Percentiles rank a stretch among this genome's conserved stretches.
Conservation (phyloP, 106 monocot species). For the Platanthera zijinensis region DNA sequence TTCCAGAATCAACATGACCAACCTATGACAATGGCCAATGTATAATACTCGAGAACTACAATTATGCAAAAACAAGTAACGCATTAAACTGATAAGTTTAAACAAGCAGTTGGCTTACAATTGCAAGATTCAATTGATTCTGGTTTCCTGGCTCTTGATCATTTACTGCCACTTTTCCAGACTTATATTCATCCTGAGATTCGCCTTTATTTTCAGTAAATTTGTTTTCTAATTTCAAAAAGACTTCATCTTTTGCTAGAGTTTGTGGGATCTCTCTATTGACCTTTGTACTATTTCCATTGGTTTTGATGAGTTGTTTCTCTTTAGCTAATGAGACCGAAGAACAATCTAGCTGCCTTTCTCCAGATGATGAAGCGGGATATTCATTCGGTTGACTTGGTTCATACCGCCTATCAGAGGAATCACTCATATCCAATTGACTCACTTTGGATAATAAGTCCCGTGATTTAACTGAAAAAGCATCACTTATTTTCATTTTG, state of each 20-base stretch:
- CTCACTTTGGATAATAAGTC: not conserved
- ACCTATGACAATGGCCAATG: conserved; percentile 32
- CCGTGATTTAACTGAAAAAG: not conserved
- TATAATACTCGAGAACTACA: not conserved
- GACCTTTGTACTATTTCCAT: conserved; percentile 12
- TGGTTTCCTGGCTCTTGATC: conserved; percentile 37
- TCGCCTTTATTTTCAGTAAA: conserved; percentile 15
- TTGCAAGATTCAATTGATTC: conserved; percentile 86
- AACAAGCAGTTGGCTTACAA: conserved; percentile 43
- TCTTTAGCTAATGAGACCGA: conserved; percentile 11
- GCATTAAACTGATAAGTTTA: not conserved
- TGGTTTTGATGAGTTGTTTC: conserved; percentile 4
- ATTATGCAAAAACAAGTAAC: not conserved
- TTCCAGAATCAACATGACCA: conserved; percentile 99
- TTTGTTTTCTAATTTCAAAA: conserved; percentile 33
- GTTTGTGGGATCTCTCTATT: conserved; percentile 13
- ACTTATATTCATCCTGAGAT: conserved; percentile 37
- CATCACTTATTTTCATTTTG: not conserved
- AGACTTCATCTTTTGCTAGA: conserved; percentile 17
- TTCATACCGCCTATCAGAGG: not conserved
- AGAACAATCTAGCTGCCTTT: conserved; percentile 4
- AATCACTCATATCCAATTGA: not conserved
- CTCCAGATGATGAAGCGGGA: not conserved
- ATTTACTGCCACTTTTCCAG: conserved; percentile 65
- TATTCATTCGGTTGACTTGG: not conserved